Conservation (phyloP, 2,329 filamentous ascomycete genomes). For the Sporothrix euskadiensis region DNA sequence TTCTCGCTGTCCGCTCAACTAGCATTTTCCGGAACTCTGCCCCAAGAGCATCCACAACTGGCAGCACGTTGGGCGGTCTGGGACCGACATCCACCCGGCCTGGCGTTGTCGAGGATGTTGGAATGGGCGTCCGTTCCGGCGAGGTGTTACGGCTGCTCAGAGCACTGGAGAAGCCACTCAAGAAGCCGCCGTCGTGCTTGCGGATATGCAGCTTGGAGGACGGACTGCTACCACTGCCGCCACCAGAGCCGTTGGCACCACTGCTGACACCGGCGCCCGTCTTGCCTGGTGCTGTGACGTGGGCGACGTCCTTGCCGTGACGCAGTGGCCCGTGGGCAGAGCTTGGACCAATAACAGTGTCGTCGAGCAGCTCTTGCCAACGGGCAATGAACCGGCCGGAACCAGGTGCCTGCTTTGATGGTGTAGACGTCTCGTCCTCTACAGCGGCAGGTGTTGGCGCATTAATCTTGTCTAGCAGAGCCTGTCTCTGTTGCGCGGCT, state of each 20-base stretch:
- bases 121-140: background rate
- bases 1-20: slow-evolving; percentile 3
- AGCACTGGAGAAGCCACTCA: slow-evolving; percentile 22
- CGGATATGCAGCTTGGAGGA: background rate
- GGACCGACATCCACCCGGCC: background rate
- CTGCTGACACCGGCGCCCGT: slow-evolving; percentile 35
- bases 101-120: background rate
- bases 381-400: slow-evolving; percentile 71
- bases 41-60: slow-evolving; percentile 24
- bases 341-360: slow-evolving; percentile 62
- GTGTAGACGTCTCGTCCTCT: background rate
- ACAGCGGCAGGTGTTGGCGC: slow-evolving; percentile 28
- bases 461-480: slow-evolving; percentile 51
- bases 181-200: slow-evolving; percentile 18
- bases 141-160: slow-evolving; percentile 24
- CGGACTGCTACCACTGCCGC: background rate
- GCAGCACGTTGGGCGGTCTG: slow-evolving; percentile 16
- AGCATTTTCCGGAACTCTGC: slow-evolving; percentile 19
- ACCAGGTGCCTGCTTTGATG: slow-evolving; percentile 45
- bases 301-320: slow-evolving; percentile 53
- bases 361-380: slow-evolving; percentile 71
- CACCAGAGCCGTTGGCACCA: background rate
- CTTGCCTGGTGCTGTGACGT: slow-evolving; percentile 37
- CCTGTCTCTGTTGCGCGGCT: slow-evolving; percentile 57
- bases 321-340: slow-evolving; percentile 55